phyloP scores from a whole-genome alignment of 306 rosid species.

The Cicer chorassanicum region DNA sequence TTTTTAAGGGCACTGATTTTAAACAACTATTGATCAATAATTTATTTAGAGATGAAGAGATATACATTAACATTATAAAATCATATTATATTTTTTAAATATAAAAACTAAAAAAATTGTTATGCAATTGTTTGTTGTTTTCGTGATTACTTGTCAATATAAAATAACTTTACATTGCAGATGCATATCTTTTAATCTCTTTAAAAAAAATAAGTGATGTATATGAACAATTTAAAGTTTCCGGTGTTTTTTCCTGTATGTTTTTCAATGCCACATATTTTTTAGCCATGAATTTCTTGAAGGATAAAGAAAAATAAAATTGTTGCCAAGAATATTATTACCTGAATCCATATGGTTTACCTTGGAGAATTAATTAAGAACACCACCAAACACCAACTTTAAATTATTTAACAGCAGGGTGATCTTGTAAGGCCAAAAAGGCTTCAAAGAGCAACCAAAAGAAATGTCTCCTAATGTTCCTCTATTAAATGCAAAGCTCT shows the following conservation, averaged over 20 bases:
- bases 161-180: no score
- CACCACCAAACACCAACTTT: conserved; percentile 3
- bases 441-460: conserved; percentile 37
- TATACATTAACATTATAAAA: no score
- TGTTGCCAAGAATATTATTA: conserved; percentile 15
- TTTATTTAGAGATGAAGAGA: no score
- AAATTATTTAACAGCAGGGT: background rate
- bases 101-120: no score
- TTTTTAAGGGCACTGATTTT: background rate
- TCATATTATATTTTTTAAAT: no score
- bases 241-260: background rate
- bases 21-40: background rate
- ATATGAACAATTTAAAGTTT: background rate
- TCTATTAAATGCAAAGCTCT: conserved; percentile 41
- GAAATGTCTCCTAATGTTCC: conserved; percentile 4
- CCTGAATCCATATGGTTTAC: conserved; percentile 49
- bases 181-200: no score
- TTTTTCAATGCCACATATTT: background rate
- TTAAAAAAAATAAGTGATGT: background rate
- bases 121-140: no score
- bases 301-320: background rate
- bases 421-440: conserved; percentile 22
- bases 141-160: no score
- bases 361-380: conserved; percentile 18
- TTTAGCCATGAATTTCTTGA: background rate